Evolutionary conservation across 768 basidiomycete genomes (phyloP), one percentile per base, ranked within the genome.

Genomic region (Gymnopilus dilepis): DNA sequence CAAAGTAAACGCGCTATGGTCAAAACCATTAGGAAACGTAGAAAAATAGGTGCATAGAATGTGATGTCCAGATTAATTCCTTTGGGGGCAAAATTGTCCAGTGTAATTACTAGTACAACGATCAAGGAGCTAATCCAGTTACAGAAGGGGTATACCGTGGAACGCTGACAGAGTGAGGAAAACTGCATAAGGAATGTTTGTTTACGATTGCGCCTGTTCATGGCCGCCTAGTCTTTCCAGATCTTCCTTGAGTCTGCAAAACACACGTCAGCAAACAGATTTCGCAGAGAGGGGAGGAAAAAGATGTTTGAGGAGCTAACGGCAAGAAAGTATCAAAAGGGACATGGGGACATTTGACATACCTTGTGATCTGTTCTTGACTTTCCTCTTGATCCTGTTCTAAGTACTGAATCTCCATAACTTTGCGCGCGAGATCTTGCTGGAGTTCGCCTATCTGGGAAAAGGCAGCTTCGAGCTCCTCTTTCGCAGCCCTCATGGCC

Each of bases 341-440:
- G 17, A n/a, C n/a, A n/a, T n/a, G n/a, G n/a, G n/a, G n/a, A n/a
- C n/a, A n/a, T 30, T 42, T 56, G 41, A 86, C 90, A 77, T 90
- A 94, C 92, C 88, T 85, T 69, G 87, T 87, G 59, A 93, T 87
- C 61, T 86, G 83, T 69, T 91, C 90, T 66, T 87, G 82, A 62
- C 69, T 85, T 66, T 94, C 93, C 41, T 93, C 91, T 70, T 90
- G 86, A 24, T 92, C 91, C 71, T 87, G 84, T 70, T 92, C 91
- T 58, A 92, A 80, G 73, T 88, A 91, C 65, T 86, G 81, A 47
- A 94, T 89, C 76, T 94, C 93, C 90, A 94, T 88, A 59, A 82
- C 81, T 74, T 92, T 92, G 62, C 89, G 82, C 5, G 76, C 79
- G 55, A 91, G 75, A 63, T 90, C 87, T 59, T 83, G 78, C 67